These are phyloP conservation scores for Venturia carpophila DNA, from an alignment of 2,329 filamentous ascomycete species.

Conservation along the genomic window DNA sequence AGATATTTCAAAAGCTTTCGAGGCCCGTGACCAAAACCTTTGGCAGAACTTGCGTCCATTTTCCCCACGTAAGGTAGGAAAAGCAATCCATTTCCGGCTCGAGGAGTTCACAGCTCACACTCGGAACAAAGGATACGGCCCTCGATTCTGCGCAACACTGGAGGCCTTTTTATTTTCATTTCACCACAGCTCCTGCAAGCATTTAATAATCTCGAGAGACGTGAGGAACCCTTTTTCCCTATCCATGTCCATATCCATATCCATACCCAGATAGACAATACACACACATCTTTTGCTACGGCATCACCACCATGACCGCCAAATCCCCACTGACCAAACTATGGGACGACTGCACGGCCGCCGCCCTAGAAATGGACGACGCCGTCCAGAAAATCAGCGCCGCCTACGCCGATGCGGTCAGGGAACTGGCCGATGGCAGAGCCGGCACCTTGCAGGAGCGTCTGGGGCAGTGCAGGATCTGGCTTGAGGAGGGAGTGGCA, in stretches of 20 bases:
- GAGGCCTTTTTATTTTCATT: neutral
- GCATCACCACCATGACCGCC: no score
- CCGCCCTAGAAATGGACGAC: neutral
- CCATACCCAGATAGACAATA: no score
- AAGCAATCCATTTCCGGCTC: neutral
- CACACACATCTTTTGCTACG: no score
- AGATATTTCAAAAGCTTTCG: no score
- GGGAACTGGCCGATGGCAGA: neutral
- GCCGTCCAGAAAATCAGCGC: neutral
- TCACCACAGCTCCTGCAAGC: no score
- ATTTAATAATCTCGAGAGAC: no score
- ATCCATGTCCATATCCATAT: no score
- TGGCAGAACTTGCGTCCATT: no score
- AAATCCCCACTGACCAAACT: neutral
- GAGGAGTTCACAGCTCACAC: neutral
- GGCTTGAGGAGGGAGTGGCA: neutral
- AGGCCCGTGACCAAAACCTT: no score
- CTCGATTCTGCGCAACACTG: neutral
- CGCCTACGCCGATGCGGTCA: neutral
- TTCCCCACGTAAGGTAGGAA: no score
- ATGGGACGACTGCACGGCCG: neutral
- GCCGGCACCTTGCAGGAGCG: neutral
- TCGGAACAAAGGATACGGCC: neutral
- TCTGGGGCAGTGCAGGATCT: neutral
- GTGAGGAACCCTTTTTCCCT: no score